Evolutionary conservation across 2,329 filamentous ascomycete genomes (phyloP).

Genomic region (Trichoderma sp.): DNA sequence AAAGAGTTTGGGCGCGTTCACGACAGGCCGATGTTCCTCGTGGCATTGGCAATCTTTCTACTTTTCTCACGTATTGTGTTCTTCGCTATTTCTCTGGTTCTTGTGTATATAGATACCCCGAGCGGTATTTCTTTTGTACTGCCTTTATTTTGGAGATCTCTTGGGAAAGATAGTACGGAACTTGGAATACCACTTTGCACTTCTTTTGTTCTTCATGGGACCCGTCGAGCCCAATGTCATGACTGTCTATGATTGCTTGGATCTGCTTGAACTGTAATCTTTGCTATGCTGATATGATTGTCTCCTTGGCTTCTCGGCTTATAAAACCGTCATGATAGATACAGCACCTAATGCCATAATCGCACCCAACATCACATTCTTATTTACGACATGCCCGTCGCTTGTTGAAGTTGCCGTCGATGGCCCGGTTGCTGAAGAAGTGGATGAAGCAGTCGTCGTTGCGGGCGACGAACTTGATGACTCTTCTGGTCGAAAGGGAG

Average conservation of each 20-base stretch:
- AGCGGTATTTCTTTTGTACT: slow-evolving; percentile 1
- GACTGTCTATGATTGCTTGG: too few relatives aligned
- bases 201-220: slow-evolving; percentile 7
- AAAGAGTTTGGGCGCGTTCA: neutral
- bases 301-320: neutral
- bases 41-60: too few relatives aligned
- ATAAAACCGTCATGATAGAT: neutral
- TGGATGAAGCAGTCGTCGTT: neutral
- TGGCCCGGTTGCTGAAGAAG: neutral
- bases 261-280: too few relatives aligned
- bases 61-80: neutral
- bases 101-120: slow-evolving; percentile 21
- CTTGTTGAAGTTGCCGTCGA: neutral
- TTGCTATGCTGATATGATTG: too few relatives aligned
- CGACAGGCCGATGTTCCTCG: neutral
- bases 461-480: neutral
- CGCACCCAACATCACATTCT: neutral
- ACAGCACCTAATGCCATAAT: neutral
- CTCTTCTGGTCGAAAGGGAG: neutral
- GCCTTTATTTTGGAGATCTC: neutral
- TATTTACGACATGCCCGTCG: neutral
- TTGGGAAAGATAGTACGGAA: slow-evolving; percentile 15
- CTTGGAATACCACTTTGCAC: slow-evolving; percentile 24
- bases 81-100: neutral
- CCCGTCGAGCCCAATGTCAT: neutral